Evolutionary conservation across 192 early-diverging fungal species (phyloP).

Genomic region (Jimgerdemannia lactiflua): DNA sequence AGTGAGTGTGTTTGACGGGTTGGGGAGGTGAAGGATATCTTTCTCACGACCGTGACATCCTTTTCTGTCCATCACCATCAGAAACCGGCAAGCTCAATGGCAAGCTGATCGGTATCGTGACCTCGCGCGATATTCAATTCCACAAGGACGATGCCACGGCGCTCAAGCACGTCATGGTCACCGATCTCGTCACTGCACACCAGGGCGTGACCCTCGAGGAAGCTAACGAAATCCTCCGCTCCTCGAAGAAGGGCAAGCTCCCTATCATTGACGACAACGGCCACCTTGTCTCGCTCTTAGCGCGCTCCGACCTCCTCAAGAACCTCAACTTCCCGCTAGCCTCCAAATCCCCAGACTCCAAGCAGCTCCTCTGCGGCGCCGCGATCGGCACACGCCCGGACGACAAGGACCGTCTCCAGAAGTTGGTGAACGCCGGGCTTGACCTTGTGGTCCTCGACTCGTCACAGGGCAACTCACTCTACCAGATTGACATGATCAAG

Average conservation of each 20-base stretch:
- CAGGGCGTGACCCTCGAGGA: constrained; percentile 87
- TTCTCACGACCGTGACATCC: neutral
- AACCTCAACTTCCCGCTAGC: constrained; percentile 95
- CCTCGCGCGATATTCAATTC: constrained; percentile 96
- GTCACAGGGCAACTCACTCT: constrained; percentile 93
- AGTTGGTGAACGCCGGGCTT: constrained; percentile 92
- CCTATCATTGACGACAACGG: constrained; percentile 87
- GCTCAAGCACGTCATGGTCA: constrained; percentile 87
- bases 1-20: neutral
- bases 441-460: constrained; percentile 96
- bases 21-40: constrained; percentile 6
- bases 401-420: constrained; percentile 77
- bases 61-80: constrained; percentile 16
- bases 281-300: constrained; percentile 85
- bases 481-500: constrained; percentile 95
- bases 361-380: constrained; percentile 93
- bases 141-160: constrained; percentile 59
- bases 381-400: constrained; percentile 90
- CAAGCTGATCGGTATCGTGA: constrained; percentile 94
- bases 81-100: constrained; percentile 84
- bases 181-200: constrained; percentile 79
- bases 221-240: constrained; percentile 85
- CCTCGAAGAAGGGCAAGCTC: constrained; percentile 95
- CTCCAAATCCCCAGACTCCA: constrained; percentile 72
- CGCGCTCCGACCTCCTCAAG: constrained; percentile 96